phyloP scores from a whole-genome alignment of 371 early-diverging fungal species.

The Rhizomucor pusillus region DNA sequence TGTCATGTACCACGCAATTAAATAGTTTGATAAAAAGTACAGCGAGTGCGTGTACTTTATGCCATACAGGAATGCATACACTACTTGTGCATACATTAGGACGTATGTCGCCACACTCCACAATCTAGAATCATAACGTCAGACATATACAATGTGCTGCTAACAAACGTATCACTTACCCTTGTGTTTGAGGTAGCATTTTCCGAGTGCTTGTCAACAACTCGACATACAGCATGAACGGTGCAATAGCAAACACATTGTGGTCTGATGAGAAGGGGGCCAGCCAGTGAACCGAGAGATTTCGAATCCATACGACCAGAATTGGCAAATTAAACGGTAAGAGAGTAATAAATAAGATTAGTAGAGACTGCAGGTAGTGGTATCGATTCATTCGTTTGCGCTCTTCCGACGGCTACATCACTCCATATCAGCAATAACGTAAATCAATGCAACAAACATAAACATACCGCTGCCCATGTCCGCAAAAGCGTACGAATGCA shows the following conservation, averaged over 20 bases:
- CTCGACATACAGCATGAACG: constrained; percentile 57
- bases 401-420: constrained; percentile 7
- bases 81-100: constrained; percentile 31
- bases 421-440: neutral
- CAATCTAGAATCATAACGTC: constrained; percentile 12
- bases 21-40: constrained; percentile 41
- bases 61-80: constrained; percentile 45
- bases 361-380: constrained; percentile 57
- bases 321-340: constrained; percentile 60
- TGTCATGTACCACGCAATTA: constrained; percentile 41
- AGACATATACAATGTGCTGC: neutral
- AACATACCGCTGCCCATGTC: constrained; percentile 39
- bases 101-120: constrained; percentile 30
- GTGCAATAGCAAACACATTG: constrained; percentile 53
- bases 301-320: constrained; percentile 63
- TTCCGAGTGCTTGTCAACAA: constrained; percentile 39
- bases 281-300: constrained; percentile 62
- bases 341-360: constrained; percentile 56
- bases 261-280: constrained; percentile 62
- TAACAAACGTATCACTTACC: constrained; percentile 26
- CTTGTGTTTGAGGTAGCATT: constrained; percentile 43
- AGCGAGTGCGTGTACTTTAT: constrained; percentile 50
- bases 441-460: neutral
- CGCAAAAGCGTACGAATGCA: constrained; percentile 55
- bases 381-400: constrained; percentile 47